Base-by-base conservation (phyloP, 805 yeast genomes). In the Myxozyma udenii region DNA sequence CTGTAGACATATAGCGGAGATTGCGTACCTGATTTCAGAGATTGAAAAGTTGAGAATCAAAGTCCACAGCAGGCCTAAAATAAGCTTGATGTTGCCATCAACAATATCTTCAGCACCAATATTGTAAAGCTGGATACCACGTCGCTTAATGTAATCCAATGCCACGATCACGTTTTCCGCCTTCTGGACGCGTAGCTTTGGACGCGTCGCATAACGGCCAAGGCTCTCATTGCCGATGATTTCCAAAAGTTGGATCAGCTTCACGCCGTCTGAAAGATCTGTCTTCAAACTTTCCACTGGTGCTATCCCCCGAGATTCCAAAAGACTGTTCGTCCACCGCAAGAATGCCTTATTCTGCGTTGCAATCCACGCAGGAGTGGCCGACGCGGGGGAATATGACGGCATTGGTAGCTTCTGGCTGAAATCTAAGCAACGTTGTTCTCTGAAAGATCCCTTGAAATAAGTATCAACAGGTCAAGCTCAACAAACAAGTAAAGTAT, bases 81-180 rank as follows among this genome's bases (percentile, higher is more conserved):
- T 85, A 68, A 90, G 78, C 70, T 90, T 96, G 66, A 88, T 95
- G 63, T 86, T 90, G 62, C 97, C 97, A 64, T 89, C 97, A 57
- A 87, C 84, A 48, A 90, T 87, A 68, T 89, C 96, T 67, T 89
- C 96, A 14, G 97, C 71, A 2, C 74, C 74, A 30, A 71, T 68
- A 51, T 68, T 66, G 51, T 67, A 61, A 28, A 71, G 57, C 46
- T 62, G 65, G n/a, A 71, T 64, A 2, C 71, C 71, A 19, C 71
- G 46, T 18, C 64, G 65, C 46, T 66, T 63, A 44, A 71, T 67
- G 40, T 64, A 68, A 9, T 66, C 71, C 28, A 71, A 58, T 1
- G 74, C 74, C 7, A 63, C 60, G 48, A 67, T 67, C 30, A 71
- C 64, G 51, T 71, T 71, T 52, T 71, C 74, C 6, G 66, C 67